These are phyloP conservation scores for Zygoascus biomembranicola DNA, from an alignment of 805 yeast genomes.

Conservation along the genomic window DNA sequence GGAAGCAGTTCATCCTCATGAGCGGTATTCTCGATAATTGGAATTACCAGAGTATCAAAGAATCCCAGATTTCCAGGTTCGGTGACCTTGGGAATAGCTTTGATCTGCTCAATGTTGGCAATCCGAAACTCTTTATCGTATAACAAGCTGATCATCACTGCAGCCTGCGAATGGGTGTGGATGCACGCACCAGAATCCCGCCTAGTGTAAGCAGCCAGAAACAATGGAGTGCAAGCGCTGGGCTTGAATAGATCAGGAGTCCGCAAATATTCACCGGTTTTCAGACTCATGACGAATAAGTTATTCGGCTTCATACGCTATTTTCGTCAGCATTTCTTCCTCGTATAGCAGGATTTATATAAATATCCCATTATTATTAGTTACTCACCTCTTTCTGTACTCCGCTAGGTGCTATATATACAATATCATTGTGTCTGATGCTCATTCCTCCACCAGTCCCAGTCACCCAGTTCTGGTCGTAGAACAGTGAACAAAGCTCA, in stretches of 20 bases:
- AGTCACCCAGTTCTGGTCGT: conserved; percentile 80
- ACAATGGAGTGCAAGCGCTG: conserved; percentile 90
- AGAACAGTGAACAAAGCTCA: conserved; percentile 68
- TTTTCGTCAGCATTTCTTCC: background rate
- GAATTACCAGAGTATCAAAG: conserved; percentile 70
- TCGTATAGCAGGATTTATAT: background rate
- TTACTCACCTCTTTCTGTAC: conserved; percentile 68
- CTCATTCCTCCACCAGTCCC: conserved; percentile 97
- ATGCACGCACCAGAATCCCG: conserved; percentile 86
- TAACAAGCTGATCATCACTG: conserved; percentile 70
- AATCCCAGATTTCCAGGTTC: conserved; percentile 63
- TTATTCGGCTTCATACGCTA: conserved; percentile 65
- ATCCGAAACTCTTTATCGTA: conserved; percentile 67
- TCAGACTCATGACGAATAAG: conserved; percentile 65
- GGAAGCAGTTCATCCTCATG: conserved; percentile 73
- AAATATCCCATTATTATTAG: background rate
- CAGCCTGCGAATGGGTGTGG: conserved; percentile 87
- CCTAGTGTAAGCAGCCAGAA: conserved; percentile 58
- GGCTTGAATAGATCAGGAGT: conserved; percentile 68
- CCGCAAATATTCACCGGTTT: conserved; percentile 43
- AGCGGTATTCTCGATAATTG: conserved; percentile 86
- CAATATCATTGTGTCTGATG: conserved; percentile 45
- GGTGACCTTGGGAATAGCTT: conserved; percentile 70
- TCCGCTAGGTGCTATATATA: conserved; percentile 90
- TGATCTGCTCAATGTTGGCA: conserved; percentile 81